A percentile compares a stretch with the other conserved stretches of the same genome.
phyloP scores from a whole-genome alignment of 306 rosid genomes.

The Cucurbita argyrosperma region DNA sequence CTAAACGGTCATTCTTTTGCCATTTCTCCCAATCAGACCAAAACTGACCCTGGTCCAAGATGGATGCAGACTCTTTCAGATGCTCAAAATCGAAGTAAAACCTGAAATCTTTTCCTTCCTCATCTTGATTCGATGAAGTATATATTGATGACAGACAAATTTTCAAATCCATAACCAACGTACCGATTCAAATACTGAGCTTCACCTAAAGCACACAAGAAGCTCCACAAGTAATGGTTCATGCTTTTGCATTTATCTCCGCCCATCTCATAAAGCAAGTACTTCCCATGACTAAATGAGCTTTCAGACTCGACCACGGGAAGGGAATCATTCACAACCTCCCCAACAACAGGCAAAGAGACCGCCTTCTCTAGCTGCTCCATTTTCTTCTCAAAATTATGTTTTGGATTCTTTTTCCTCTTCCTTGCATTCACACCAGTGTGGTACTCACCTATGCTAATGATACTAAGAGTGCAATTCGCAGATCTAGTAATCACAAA shows the following conservation, averaged over 20 bases:
- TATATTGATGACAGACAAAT: conserved; percentile 79
- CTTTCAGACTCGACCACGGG: conserved; percentile 80
- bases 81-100: conserved; percentile 97
- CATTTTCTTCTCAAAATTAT: conserved; percentile 51
- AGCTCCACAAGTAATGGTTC: conserved; percentile 96
- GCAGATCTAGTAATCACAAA: conserved; percentile 51
- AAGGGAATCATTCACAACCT: conserved; percentile 64
- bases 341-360: conserved; percentile 68
- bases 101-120: conserved; percentile 95
- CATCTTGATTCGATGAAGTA: conserved; percentile 59
- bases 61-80: conserved; percentile 74
- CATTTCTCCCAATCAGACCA: conserved; percentile 85
- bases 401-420: conserved; percentile 60
- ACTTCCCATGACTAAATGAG: conserved; percentile 56
- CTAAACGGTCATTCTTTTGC: conserved; percentile 56
- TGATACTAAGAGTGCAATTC: conserved; percentile 53
- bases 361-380: conserved; percentile 25
- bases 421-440: conserved; percentile 78
- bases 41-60: conserved; percentile 76
- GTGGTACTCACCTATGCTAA: conserved; percentile 78
- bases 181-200: conserved; percentile 96
- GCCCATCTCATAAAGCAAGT: conserved; percentile 61
- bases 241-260: conserved; percentile 96
- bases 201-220: conserved; percentile 95
- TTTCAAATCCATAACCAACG: conserved; percentile 88